Percentiles rank a stretch among this genome's conserved stretches.
These are phyloP conservation scores for Salix purpurea DNA, from an alignment of 345 rosid genomes.

Conservation along the genomic window DNA sequence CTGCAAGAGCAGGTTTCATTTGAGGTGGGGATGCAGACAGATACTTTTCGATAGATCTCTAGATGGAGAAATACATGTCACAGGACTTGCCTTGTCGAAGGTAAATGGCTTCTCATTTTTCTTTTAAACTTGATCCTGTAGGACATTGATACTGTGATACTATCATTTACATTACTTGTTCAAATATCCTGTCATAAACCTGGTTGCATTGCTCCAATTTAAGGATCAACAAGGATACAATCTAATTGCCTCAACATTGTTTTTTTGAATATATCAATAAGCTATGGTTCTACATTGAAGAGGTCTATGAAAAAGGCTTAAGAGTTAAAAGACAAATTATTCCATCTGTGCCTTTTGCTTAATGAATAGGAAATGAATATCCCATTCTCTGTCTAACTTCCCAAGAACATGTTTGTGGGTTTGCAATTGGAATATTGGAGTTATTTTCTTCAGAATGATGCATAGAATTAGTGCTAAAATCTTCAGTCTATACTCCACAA, in stretches of 20 bases:
- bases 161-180: neutral
- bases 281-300: neutral
- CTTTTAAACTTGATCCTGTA: neutral
- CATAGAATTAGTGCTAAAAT: neutral
- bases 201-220: neutral
- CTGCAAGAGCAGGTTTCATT: constrained; percentile 73
- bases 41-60: constrained; percentile 61
- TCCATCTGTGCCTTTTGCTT: neutral
- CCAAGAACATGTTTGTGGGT: neutral
- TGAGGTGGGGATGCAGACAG: constrained; percentile 98
- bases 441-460: neutral
- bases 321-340: neutral
- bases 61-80: constrained; percentile 61
- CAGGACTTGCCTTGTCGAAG: constrained; percentile 82
- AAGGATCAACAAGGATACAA: neutral
- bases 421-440: neutral
- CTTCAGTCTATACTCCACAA: neutral
- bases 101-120: constrained; percentile 37
- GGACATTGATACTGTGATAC: neutral
- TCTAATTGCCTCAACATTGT: neutral
- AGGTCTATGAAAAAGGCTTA: neutral
- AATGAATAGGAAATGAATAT: neutral
- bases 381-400: neutral
- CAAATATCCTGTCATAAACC: neutral
- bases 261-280: neutral